These are phyloP conservation scores for Punctularia strigosozonata DNA, from an alignment of 768 basidiomycete species.

Conservation along the genomic window DNA sequence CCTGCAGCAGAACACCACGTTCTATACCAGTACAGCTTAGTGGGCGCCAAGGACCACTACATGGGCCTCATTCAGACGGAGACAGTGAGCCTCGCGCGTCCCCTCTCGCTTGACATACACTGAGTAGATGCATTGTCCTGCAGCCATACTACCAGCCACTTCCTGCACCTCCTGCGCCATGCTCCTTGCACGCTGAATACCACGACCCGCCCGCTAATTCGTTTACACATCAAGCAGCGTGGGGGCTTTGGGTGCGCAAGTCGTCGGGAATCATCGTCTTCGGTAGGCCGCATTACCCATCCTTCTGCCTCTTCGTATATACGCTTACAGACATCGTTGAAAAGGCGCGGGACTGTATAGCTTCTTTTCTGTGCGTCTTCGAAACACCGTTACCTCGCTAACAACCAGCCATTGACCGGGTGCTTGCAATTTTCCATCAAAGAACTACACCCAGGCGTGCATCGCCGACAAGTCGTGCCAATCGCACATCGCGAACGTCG, in stretches of 20 bases:
- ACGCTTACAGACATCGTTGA: too few species aligned
- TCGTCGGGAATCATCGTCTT: slow-evolving; percentile 52
- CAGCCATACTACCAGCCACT: slow-evolving; percentile 63
- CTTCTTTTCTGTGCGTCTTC: slow-evolving; percentile 44
- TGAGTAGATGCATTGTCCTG: not conserved
- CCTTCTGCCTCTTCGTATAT: too few species aligned
- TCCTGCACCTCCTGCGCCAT: slow-evolving; percentile 46
- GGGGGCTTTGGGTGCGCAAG: slow-evolving; percentile 41
- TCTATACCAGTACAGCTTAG: slow-evolving; percentile 59
- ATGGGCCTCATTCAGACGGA: slow-evolving; percentile 69
- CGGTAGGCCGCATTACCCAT: too few species aligned
- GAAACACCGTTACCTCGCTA: too few species aligned
- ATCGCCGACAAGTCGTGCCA: slow-evolving; percentile 37
- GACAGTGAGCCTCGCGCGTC: slow-evolving; percentile 29
- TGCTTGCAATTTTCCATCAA: not conserved
- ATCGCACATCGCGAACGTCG: slow-evolving; percentile 40
- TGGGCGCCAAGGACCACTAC: slow-evolving; percentile 52
- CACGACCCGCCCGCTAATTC: slow-evolving; percentile 52
- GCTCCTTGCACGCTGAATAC: slow-evolving; percentile 27
- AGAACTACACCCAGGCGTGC: slow-evolving; percentile 46
- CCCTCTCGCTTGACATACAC: not conserved
- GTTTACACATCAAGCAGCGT: slow-evolving; percentile 31
- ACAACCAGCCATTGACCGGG: not conserved
- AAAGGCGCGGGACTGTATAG: slow-evolving; percentile 59
- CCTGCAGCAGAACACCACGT: slow-evolving; percentile 65